Base-by-base conservation (phyloP, 305 asterid genomes). In the Euphrasia arctica region DNA sequence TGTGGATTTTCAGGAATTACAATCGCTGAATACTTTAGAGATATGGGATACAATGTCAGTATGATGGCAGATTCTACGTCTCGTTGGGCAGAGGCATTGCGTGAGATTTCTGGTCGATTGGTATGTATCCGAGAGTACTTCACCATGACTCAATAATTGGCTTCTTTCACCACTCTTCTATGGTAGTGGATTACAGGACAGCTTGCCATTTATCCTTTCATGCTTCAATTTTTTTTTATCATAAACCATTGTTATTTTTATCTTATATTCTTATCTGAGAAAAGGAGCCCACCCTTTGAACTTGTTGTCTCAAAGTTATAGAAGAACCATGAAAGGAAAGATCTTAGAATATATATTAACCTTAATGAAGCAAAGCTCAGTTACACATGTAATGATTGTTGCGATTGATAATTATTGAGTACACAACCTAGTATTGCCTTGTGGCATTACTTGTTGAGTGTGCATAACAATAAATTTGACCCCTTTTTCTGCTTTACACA, bases 41-140 rank as follows among this genome's bases (percentile, higher is more conserved):
- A 92, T 72, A 92, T 92, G 98, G 98, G 98, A 48, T 92, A 92
- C 86, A 92, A 92, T 77, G 99, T 92, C 69, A 89, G 98, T 79
- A 92, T 92, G 98, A 92, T 92, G 98, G 97, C 98, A 72, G 98
- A 92, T 78, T 92, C 97, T 36, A 92, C 98, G 11, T 92, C 98
- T 66, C 95, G 97, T 39, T 92, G 98, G 98, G 98, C 98, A 55
- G 98, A 92, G 80, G 98, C 97, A 51, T 77, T 92, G 85, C 98
- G 98, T 83, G 98, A 92, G 79, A 92, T 92, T 75, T 92, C 98
- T 36, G 98, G 98, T 32, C 95, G 98, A 70, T 70, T 92, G 97
- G 98, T 92, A 88, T 59, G 87, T 65, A 47, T 67, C 52, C 58
- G 6, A 39, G 3, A 70, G 45, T 58, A 22, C 52, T 66, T 69